A percentile compares a stretch with the other conserved stretches of the same genome.
Conservation (phyloP, 2,329 filamentous ascomycete genomes). For the Sarocladium brachiariae region DNA sequence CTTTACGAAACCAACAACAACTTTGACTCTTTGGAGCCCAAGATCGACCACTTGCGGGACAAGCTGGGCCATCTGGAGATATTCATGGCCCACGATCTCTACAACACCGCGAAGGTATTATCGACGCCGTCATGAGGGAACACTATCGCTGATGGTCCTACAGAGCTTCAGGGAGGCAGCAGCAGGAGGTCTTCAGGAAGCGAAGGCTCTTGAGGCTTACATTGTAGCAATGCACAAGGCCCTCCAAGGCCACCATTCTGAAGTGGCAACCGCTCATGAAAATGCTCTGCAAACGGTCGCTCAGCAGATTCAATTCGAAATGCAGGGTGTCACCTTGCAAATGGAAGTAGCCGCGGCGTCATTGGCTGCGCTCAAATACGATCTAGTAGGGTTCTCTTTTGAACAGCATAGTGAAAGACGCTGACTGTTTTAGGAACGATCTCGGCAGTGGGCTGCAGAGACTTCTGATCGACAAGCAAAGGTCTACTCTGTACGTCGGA, state of each 20-base stretch:
- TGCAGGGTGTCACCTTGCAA: slow-evolving; percentile 29
- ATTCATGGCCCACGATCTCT: slow-evolving; percentile 29
- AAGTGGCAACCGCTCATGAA: slow-evolving; percentile 35
- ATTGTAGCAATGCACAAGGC: slow-evolving; percentile 33
- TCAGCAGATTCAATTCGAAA: slow-evolving; percentile 24
- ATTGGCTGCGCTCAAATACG: slow-evolving; percentile 33
- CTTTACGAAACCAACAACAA: slow-evolving; percentile 33
- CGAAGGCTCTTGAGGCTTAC: slow-evolving; percentile 34
- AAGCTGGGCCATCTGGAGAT: slow-evolving; percentile 29
- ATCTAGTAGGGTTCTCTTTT: slow-evolving; percentile 36
- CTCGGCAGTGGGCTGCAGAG: slow-evolving; percentile 28
- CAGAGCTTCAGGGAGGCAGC: background rate
- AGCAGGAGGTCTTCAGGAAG: slow-evolving; percentile 28
- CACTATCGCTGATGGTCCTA: background rate
- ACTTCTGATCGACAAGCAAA: slow-evolving; percentile 34
- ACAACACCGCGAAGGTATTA: slow-evolving; percentile 27
- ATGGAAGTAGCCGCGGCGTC: slow-evolving; percentile 33
- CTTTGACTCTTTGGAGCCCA: slow-evolving; percentile 33
- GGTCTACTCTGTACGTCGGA: slow-evolving; percentile 32
- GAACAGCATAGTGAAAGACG: background rate
- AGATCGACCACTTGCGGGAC: slow-evolving; percentile 31
- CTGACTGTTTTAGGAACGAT: slow-evolving; percentile 29
- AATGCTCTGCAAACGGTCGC: slow-evolving; percentile 32
- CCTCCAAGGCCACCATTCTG: slow-evolving; percentile 32
- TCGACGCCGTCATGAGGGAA: background rate